Percentiles rank a stretch among this genome's conserved stretches.
phyloP scores from a whole-genome alignment of 345 rosid genomes.

The Euphorbia lathyris region DNA sequence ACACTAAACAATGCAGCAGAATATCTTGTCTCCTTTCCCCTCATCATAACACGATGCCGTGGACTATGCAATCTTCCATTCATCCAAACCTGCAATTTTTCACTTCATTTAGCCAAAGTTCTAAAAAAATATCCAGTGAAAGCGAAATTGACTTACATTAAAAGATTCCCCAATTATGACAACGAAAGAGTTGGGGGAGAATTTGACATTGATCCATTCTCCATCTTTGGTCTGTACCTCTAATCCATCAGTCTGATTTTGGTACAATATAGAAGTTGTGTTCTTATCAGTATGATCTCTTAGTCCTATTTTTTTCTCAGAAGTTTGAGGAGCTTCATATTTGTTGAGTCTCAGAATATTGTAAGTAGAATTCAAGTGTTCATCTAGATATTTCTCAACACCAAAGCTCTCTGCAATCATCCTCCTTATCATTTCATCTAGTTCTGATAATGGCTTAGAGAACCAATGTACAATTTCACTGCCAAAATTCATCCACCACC shows the following conservation, averaged over 20 bases:
- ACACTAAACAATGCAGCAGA: conserved; percentile 32
- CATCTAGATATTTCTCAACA: conserved; percentile 31
- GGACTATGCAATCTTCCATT: conserved; percentile 36
- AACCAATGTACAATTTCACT: conserved; percentile 30
- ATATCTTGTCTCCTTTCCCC: conserved; percentile 34
- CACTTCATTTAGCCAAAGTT: no score
- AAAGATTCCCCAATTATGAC: conserved; percentile 57
- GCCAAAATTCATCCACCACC: no score
- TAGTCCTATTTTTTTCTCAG: conserved; percentile 23
- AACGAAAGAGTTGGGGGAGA: conserved; percentile 44
- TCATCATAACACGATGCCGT: conserved; percentile 37
- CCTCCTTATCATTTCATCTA: conserved; percentile 40
- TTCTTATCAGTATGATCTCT: conserved; percentile 54
- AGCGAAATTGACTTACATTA: conserved; percentile 31
- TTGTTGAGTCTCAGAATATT: conserved; percentile 48
- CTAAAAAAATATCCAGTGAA: no score
- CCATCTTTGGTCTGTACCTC: conserved; percentile 47
- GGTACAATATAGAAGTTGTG: conserved; percentile 53
- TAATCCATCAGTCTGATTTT: conserved; percentile 49
- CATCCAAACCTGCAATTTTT: conserved; percentile 36
- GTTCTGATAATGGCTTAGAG: conserved; percentile 34
- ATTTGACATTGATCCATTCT: conserved; percentile 38
- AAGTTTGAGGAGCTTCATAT: conserved; percentile 31
- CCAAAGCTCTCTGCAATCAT: conserved; percentile 63
- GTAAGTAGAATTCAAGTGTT: conserved; percentile 29